Conservation (phyloP, 148 eudicot species). For the Fallopia convolvulus region DNA sequence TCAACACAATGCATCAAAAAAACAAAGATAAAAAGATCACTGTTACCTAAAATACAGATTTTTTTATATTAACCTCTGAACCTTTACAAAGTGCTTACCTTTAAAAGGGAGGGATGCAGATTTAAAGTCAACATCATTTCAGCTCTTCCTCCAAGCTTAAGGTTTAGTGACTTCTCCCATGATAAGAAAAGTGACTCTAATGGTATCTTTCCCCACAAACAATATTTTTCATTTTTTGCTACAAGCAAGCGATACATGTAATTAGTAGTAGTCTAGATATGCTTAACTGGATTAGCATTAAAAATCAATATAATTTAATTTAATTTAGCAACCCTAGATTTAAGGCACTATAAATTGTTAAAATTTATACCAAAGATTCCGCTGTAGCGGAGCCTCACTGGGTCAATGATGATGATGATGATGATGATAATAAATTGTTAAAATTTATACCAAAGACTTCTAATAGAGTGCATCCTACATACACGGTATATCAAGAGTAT, state of each 20-base stretch:
- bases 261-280: background rate
- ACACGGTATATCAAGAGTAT: background rate
- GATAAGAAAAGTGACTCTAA: constrained; percentile 60
- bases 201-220: constrained; percentile 74
- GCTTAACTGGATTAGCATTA: background rate
- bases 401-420: no score
- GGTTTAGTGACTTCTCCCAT: constrained; percentile 65
- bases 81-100: constrained; percentile 36
- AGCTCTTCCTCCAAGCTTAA: constrained; percentile 53
- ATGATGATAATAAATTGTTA: background rate
- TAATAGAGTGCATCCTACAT: background rate
- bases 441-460: background rate
- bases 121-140: constrained; percentile 66
- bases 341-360: background rate
- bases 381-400: no score
- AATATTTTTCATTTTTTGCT: constrained; percentile 56
- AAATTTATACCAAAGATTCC: background rate
- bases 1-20: background rate
- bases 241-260: constrained; percentile 14
- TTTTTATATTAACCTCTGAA: background rate
- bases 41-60: background rate
- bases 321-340: background rate
- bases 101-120: constrained; percentile 54
- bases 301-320: background rate
- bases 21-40: background rate